These are phyloP conservation scores for Dendrothele bispora DNA, from an alignment of 768 basidiomycete species.

Conservation along the genomic window DNA sequence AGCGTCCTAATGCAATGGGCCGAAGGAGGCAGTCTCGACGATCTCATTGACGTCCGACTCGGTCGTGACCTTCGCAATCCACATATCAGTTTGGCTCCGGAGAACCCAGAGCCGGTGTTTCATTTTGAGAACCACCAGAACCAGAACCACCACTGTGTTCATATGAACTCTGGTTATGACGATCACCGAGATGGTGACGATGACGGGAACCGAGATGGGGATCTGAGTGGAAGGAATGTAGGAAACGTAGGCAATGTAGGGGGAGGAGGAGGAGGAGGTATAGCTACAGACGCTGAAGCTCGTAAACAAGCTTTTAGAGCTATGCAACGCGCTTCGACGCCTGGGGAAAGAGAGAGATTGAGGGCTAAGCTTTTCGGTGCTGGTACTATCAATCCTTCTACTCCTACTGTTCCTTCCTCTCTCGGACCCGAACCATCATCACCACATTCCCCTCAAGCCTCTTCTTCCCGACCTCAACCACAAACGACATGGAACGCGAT, in stretches of 20 bases:
- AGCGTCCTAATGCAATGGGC: conserved; percentile 95
- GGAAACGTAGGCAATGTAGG: no score
- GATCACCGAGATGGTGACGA: no score
- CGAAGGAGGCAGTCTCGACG: conserved; percentile 84
- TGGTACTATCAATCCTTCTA: no score
- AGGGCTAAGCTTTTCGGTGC: conserved; percentile 53
- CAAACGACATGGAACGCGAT: conserved; percentile 64
- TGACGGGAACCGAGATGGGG: no score
- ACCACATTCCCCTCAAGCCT: no score
- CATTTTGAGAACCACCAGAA: no score
- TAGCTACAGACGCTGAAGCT: conserved; percentile 57
- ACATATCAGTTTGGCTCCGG: conserved; percentile 26
- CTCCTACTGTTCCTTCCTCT: no score
- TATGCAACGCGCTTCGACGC: conserved; percentile 61
- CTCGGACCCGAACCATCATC: no score
- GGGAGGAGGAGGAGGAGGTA: conserved; percentile 4
- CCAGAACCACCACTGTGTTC: no score
- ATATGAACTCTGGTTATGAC: no score
- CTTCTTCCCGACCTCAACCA: no score
- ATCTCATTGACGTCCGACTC: conserved; percentile 79
- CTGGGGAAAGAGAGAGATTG: conserved; percentile 62
- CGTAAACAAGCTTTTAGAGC: conserved; percentile 77
- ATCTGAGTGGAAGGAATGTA: no score
- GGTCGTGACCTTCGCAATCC: conserved; percentile 58
- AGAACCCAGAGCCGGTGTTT: conserved; percentile 3